Evolutionary conservation across 495 filamentous ascomycete species (phyloP).

Genomic region (Annulohypoxylon moriforme): DNA sequence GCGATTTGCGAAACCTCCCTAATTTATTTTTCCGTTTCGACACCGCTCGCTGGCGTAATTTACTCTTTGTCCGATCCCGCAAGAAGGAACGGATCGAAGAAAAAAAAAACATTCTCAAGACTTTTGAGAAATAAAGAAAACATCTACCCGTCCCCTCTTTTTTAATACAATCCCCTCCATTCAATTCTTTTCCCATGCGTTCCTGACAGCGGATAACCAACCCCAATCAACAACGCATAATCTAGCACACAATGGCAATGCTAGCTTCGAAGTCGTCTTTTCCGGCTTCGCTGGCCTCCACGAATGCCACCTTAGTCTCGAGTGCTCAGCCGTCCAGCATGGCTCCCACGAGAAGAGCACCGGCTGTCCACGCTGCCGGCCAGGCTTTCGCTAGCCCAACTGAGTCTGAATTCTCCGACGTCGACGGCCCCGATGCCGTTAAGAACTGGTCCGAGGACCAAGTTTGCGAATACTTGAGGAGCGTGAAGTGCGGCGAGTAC

Average conservation of each 20-base stretch:
- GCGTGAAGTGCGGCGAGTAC: conserved; percentile 92
- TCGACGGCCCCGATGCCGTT: conserved; percentile 63
- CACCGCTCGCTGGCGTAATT: conserved; percentile 16
- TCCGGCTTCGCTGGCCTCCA: conserved; percentile 68
- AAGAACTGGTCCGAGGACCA: conserved; percentile 90
- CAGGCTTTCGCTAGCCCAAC: conserved; percentile 86
- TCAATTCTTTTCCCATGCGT: conserved; percentile 42
- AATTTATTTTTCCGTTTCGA: conserved; percentile 35
- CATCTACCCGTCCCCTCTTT: conserved; percentile 2
- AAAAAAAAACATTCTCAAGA: neutral
- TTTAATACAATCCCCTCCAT: conserved; percentile 5
- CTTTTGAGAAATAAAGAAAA: conserved; percentile 20
- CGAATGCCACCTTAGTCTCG: conserved; percentile 64
- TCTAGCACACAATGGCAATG: conserved; percentile 73
- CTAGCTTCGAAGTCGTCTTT: conserved; percentile 87
- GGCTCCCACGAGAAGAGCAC: conserved; percentile 64
- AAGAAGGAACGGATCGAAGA: conserved; percentile 5
- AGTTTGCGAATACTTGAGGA: conserved; percentile 89
- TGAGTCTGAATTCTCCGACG: conserved; percentile 94
- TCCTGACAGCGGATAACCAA: conserved; percentile 16
- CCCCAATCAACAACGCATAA: conserved; percentile 22
- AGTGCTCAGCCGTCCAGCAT: conserved; percentile 64
- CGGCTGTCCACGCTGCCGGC: conserved; percentile 67
- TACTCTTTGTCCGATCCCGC: conserved; percentile 30
- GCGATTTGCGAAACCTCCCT: conserved; percentile 36